Evolutionary conservation across 805 yeast species (phyloP), one percentile per base, ranked within the genome.

Genomic region (Wickerhamomyces silvicola): DNA sequence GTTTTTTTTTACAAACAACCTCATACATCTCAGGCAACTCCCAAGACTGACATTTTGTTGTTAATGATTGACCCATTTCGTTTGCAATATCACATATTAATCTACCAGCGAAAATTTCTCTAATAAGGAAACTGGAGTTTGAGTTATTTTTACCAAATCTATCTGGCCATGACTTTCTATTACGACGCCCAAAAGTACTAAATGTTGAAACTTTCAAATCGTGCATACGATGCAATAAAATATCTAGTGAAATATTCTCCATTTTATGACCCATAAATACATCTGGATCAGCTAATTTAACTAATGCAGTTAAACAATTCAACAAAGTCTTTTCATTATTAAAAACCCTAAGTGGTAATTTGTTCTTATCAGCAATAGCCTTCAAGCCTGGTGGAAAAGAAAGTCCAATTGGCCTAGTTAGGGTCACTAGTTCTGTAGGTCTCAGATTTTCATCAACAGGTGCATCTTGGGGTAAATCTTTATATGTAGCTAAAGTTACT

Each of bases 31-130:
- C 98, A 10, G 82, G 68, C 36, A 92, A 65, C 37, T 85, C 94
- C 96, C 95, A 92, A 12, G 90, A 82, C 56, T 86, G 94, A 60
- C 97, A 92, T 54, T 87, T 86, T 5, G 81, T 65, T 4, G 96
- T 86, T 41, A 90, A 64, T 0, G 97, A 88, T 54, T 82, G 92
- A 30, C 97, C 98, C 77, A 88, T 73, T 49, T 86, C 95, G 57
- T 92, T 92, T 31, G 90, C 86, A 50, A 92, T 76, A 58, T 92
- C 98, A 68, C 96, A 85, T 28, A 90, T 50, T 35, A 92, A 68
- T 46, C 98, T 70, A 22, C 98, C 98, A 23, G 87, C 75, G 49
- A 81, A 70, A 14, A 85, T 70, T 35, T 84, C 87, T 31, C 81
- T 66, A 12, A 84, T 66, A 24, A 71, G 68, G 43, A 73, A 68